Conservation (phyloP, 371 early-diverging fungal genomes). For the Basidiobolus meristosporus region DNA sequence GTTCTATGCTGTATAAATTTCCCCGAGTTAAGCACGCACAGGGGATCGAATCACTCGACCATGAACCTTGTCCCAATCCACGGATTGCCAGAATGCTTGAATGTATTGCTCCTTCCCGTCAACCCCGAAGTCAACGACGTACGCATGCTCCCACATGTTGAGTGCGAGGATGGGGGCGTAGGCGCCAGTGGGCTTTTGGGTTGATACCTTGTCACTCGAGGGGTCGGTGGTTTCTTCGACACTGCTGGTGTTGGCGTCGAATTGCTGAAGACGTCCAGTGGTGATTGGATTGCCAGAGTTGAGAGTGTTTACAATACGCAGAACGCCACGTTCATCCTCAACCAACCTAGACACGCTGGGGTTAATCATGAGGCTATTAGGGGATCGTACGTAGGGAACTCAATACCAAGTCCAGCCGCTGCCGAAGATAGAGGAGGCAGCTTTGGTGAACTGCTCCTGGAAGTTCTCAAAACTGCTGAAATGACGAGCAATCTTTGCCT, state of each 20-base stretch:
- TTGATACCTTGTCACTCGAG: too few species aligned
- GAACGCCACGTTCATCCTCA: conserved; percentile 18
- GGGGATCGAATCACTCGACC: too few species aligned
- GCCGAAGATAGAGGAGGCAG: conserved; percentile 30
- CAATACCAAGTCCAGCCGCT: conserved; percentile 29
- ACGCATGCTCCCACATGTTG: conserved; percentile 45
- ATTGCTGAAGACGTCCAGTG: conserved; percentile 4
- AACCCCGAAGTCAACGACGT: conserved; percentile 25
- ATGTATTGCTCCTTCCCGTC: conserved; percentile 22
- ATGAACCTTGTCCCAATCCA: conserved; percentile 23
- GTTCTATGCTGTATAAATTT: too few species aligned
- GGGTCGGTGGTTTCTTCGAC: too few species aligned
- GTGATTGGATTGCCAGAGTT: conserved; percentile 18
- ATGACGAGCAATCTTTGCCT: conserved; percentile 8
- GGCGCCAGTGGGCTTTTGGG: conserved; percentile 3
- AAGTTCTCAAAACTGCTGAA: conserved; percentile 24
- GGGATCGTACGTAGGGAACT: background rate
- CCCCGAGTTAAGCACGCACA: too few species aligned
- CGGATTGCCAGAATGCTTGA: conserved; percentile 24
- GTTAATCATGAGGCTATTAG: too few species aligned
- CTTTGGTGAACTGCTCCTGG: conserved; percentile 17
- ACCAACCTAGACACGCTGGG: conserved; percentile 21
- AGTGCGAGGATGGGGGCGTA: conserved; percentile 18
- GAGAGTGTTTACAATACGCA: conserved; percentile 27
- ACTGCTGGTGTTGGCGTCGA: background rate